Evolutionary conservation across 176 grass and related monocot genomes (phyloP), one percentile per base, ranked within the genome.

Genomic region (Rhipidocladum racemiflorum): DNA sequence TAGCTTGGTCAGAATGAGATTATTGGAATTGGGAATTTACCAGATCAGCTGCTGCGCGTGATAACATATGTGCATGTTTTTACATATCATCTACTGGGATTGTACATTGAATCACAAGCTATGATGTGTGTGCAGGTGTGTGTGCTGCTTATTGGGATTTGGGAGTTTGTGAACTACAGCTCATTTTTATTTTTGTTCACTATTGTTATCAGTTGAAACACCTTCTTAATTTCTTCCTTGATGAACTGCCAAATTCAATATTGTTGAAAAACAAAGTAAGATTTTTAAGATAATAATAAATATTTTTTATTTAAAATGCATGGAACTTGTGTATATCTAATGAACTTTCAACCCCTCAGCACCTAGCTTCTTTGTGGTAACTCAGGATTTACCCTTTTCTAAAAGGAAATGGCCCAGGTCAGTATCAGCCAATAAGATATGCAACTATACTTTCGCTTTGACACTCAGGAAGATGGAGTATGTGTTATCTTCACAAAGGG

Each of bases 1-100:
- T 81, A 43, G 49, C 46, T 72, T 82, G 16, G 28, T 72, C 57
- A 59, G 72, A 82, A 78, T 79, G 32, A 68, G 68, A 74, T 68
- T 2, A 6, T 39, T 49, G 61, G 25, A 6, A 65, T 28, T 54
- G 18, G 18, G 21, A 70, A 70, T 85, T 71, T 45, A 29, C 36
- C 46, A 51, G 45, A 77, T 34, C 15, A 82, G 16, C 50, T 70
- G 23, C 12, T 66, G 61, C 0, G 4, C 29, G 4, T 1, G 14
- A 56, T 72, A 48, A 39, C 61, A 34, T 14, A 30, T 63, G 55
- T 16, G 3, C 3, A 21, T 18, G 53, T 77, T 20, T 20, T 18
- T 59, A 44, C 34, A 57, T 39, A 50, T 48, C 13, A 0, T 53
- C 2, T 76, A 29, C 34, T 67, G 32, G 4, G 32, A 34, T 17